Evolutionary conservation across 2,329 filamentous ascomycete genomes (phyloP).

Genomic region (Tolypocladium tropicale): DNA sequence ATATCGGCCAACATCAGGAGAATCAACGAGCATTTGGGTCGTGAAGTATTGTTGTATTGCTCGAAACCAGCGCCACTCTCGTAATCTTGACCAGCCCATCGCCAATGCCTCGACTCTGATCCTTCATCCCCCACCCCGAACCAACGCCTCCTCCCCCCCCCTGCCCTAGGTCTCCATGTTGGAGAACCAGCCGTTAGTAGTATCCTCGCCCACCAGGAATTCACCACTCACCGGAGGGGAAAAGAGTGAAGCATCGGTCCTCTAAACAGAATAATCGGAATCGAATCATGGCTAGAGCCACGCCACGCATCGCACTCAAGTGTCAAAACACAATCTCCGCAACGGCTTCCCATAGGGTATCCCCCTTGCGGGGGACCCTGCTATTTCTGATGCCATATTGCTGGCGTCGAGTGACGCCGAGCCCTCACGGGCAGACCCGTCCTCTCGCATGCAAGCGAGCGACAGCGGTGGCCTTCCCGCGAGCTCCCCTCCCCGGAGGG

Average conservation of each 20-base stretch:
- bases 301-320: constrained; percentile 15
- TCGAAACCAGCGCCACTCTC: not conserved
- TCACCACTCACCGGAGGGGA: constrained; percentile 7
- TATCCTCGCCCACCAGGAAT: constrained; percentile 1
- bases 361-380: constrained; percentile 5
- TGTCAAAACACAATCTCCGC: constrained; percentile 13
- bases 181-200: constrained; percentile 3
- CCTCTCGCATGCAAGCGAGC: constrained; percentile 5
- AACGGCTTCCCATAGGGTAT: constrained; percentile 12
- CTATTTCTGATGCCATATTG: constrained; percentile 14
- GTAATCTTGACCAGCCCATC: not conserved
- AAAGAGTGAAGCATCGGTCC: constrained; percentile 12
- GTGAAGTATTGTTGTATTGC: not conserved
- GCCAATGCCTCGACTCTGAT: not conserved
- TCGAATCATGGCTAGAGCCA: constrained; percentile 12
- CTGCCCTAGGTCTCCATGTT: not conserved
- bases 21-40: not conserved
- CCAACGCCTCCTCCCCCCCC: not conserved
- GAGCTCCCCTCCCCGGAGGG: not conserved
- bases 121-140: not conserved
- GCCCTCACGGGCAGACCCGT: constrained; percentile 14
- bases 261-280: constrained; percentile 14
- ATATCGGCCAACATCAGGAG: not conserved
- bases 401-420: constrained; percentile 11
- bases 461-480: constrained; percentile 8